Conservation (phyloP, 805 yeast genomes). For the Starmerella apis region DNA sequence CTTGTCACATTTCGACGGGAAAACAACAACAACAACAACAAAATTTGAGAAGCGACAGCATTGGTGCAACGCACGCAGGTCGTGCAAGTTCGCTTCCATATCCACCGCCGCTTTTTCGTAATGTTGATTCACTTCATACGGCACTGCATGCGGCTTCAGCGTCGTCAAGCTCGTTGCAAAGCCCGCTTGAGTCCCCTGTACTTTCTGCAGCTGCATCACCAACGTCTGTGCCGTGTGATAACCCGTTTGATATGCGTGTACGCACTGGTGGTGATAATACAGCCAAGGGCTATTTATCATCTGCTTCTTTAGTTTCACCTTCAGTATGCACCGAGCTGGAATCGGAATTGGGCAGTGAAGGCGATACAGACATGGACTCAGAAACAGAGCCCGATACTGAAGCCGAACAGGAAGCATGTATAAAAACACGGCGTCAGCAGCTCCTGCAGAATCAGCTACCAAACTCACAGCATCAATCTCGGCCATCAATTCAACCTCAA, state of each 20-base stretch:
- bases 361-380: conserved; percentile 10
- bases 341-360: conserved; percentile 11
- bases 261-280: not conserved
- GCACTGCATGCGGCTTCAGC: not conserved
- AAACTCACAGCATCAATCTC: not conserved
- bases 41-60: not conserved
- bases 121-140: not conserved
- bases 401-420: not conserved
- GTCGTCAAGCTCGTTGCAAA: not conserved
- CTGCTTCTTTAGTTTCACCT: not conserved
- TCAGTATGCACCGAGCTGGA: conserved; percentile 15
- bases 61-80: not conserved
- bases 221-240: not conserved
- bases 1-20: not conserved
- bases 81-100: not conserved
- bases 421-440: not conserved
- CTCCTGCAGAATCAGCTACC: not conserved
- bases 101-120: not conserved
- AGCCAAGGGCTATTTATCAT: not conserved
- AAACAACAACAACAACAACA: not conserved
- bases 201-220: not conserved
- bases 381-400: conserved; percentile 6
- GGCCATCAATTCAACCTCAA: not conserved
- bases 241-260: not conserved
- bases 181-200: not conserved